Evolutionary conservation across 2,329 filamentous ascomycete genomes (phyloP).

Genomic region (Colletotrichum falcatum): DNA sequence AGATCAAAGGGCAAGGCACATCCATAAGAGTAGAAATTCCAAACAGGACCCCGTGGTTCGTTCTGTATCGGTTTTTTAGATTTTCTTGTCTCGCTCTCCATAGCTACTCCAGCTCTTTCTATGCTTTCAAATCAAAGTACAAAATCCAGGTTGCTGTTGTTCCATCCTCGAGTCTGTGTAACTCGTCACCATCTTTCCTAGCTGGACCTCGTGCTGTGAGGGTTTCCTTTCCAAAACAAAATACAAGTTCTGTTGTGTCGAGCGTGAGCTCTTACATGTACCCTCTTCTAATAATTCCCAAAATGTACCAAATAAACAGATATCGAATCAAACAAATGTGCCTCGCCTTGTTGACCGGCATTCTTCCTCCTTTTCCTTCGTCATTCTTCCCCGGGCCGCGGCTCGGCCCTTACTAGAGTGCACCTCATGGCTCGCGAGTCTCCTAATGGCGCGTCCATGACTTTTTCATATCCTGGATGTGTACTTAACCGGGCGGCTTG

Average conservation of each 20-base stretch:
- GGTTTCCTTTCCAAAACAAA: slow-evolving; percentile 16
- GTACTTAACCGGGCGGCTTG: slow-evolving; percentile 25
- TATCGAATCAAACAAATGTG: slow-evolving; percentile 4
- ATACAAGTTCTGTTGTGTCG: slow-evolving; percentile 26
- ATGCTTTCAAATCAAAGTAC: not conserved
- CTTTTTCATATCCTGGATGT: slow-evolving; percentile 19
- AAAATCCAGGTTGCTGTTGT: slow-evolving; percentile 12
- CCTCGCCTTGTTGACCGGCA: slow-evolving; percentile 1
- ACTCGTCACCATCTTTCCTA: not conserved
- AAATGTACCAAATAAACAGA: not conserved
- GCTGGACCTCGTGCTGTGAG: slow-evolving; percentile 13
- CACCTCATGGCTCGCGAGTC: slow-evolving; percentile 25
- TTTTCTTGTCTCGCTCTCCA: not conserved
- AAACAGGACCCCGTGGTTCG: not conserved
- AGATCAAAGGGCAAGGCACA: not conserved
- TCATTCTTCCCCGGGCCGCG: slow-evolving; percentile 11
- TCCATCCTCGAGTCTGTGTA: slow-evolving; percentile 20
- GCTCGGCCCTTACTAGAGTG: slow-evolving; percentile 34
- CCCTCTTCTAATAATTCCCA: not conserved
- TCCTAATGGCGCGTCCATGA: slow-evolving; percentile 24
- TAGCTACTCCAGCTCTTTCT: not conserved
- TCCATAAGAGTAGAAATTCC: too few species aligned
- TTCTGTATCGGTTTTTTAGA: not conserved
- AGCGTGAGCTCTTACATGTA: slow-evolving; percentile 24
- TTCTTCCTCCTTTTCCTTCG: not conserved